Conservation (phyloP, 495 filamentous ascomycete genomes). For the Aspergillus bertholletiae region DNA sequence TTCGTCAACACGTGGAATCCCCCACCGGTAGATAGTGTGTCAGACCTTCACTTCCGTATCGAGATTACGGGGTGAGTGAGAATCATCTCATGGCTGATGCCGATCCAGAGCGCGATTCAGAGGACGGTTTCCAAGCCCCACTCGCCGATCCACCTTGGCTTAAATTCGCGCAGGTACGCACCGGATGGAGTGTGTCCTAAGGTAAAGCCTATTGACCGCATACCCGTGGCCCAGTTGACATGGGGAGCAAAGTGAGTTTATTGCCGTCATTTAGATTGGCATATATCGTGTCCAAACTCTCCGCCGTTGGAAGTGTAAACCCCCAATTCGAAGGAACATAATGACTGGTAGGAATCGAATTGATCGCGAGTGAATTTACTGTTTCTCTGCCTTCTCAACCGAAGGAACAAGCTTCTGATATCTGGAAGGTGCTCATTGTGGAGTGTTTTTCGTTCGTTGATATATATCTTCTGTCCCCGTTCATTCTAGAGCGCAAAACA, state of each 20-base stretch:
- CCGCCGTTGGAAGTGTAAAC: constrained; percentile 41
- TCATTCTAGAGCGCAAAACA: too few species aligned
- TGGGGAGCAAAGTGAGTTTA: too few species aligned
- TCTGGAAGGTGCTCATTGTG: constrained; percentile 6
- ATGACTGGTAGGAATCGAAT: constrained; percentile 16
- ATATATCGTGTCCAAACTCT: constrained; percentile 39
- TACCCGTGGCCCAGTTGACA: too few species aligned
- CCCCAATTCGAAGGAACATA: constrained; percentile 34
- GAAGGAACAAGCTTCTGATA: constrained; percentile 13
- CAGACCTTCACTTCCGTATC: neutral
- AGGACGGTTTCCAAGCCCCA: neutral
- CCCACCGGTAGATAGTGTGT: neutral
- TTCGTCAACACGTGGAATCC: constrained; percentile 6
- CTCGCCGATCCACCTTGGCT: neutral
- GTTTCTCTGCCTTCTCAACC: constrained; percentile 16
- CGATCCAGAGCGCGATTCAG: neutral
- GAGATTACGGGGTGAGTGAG: constrained; percentile 1
- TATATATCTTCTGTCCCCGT: too few species aligned
- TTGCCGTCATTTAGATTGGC: constrained; percentile 29
- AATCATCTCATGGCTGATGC: neutral
- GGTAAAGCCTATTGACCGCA: too few species aligned
- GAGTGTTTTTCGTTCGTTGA: too few species aligned
- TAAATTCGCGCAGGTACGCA: neutral
- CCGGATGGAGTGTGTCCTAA: too few species aligned
- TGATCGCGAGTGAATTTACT: constrained; percentile 23